Evolutionary conservation across 2,329 filamentous ascomycete species (phyloP), one percentile per base, ranked within the genome.

Genomic region (Microcyclospora pomicola): DNA sequence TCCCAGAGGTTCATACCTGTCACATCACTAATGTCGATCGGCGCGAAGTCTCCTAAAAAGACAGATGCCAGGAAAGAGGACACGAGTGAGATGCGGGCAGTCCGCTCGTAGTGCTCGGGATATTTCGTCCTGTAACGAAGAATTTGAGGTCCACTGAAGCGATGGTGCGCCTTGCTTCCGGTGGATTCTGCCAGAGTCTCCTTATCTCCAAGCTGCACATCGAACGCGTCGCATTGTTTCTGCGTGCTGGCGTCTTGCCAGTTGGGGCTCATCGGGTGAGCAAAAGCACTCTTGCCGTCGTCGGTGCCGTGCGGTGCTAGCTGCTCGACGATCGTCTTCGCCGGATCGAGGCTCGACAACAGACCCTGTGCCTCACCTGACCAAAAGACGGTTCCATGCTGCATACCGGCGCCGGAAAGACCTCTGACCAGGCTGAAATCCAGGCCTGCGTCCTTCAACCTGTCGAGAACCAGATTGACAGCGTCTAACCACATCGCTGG

Each of bases 231-330:
- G 56, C 87, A 95, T 63, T 98, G 83, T 48, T 70, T 70, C 64
- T 95, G 86, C 2, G 91, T 96, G 63, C 86, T 94, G 44, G 87
- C 81, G 59, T 98, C 91, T 64, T 96, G 91, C 91, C 91, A 98
- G 60, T 96, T 98, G 6, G 91, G 91, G 47, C 84, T 86, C 63
- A 78, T 87, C 4, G 82, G 78, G 59, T 92, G 81, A 12, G 86
- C 82, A 55, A 96, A 83, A 0, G 80, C 82, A 2, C 63, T 65
- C 9, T 66, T 64, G 36, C 51, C 48, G 44, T 62, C 54, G 10
- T 56, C 56, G 42, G 60, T 58, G 2, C 52, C 47, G 5, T 55
- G 51, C 16, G 59, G 52, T 41, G 60, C 61, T 16, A 96, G 66
- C 63, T 93, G 86, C 42, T 82, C 76, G 35, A 82, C 70, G 34